phyloP scores from a whole-genome alignment of 768 basidiomycete genomes.

The Sarcodon aspratus region DNA sequence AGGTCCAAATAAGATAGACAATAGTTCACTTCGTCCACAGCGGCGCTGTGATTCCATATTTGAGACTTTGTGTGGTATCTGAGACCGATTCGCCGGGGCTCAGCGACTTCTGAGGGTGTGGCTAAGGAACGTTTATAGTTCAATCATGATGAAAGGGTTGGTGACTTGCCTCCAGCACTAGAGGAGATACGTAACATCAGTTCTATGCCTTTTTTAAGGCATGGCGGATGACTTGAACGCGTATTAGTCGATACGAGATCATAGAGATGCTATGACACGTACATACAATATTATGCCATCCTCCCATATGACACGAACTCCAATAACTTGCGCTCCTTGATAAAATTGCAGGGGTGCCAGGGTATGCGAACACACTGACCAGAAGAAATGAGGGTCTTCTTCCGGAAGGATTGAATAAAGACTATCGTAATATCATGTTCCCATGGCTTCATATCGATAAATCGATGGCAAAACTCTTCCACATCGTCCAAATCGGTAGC shows the following conservation, averaged over 20 bases:
- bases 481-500: constrained; percentile 30
- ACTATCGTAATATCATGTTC: constrained; percentile 30
- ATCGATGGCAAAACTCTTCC: constrained; percentile 29
- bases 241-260: too few relatives aligned
- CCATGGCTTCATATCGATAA: constrained; percentile 30
- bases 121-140: constrained; percentile 7
- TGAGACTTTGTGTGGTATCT: too few relatives aligned
- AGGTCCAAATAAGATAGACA: constrained; percentile 12
- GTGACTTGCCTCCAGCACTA: constrained; percentile 16
- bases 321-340: constrained; percentile 17
- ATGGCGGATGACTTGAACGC: constrained; percentile 16
- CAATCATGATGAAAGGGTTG: background rate
- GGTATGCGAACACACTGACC: constrained; percentile 29
- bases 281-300: constrained; percentile 30
- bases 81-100: constrained; percentile 12
- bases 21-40: constrained; percentile 13
- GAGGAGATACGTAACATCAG: constrained; percentile 17
- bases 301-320: constrained; percentile 28
- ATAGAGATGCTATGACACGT: background rate
- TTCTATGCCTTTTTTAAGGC: constrained; percentile 16
- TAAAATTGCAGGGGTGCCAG: constrained; percentile 25
- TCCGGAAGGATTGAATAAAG: background rate
- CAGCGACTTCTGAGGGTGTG: constrained; percentile 1
- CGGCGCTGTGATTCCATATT: too few relatives aligned
- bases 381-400: background rate